phyloP scores from a whole-genome alignment of 106 monocot genomes.

The Allium cepa region DNA sequence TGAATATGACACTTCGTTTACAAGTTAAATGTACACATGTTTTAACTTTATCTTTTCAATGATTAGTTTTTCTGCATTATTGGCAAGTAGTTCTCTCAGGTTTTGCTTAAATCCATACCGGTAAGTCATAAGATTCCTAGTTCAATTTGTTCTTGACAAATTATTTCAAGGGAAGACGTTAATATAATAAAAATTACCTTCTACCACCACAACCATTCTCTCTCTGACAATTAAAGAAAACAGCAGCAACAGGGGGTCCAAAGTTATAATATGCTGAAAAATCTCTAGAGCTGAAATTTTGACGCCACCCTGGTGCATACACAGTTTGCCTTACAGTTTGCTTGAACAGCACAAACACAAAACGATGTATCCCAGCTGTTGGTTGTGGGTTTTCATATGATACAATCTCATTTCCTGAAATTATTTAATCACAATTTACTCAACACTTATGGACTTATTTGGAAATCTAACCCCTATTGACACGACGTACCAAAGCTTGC shows the following conservation, averaged over 20 bases:
- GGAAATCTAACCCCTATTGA: neutral
- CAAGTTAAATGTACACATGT: neutral
- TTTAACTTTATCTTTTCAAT: neutral
- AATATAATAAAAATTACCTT: slow-evolving; percentile 14
- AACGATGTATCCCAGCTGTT: slow-evolving; percentile 34
- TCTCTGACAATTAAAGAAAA: slow-evolving; percentile 47
- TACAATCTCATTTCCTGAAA: slow-evolving; percentile 34
- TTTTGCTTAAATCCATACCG: neutral
- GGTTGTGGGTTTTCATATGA: slow-evolving; percentile 37
- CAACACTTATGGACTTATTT: neutral
- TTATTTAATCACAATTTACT: neutral
- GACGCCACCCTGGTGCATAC: slow-evolving; percentile 34
- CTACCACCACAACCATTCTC: slow-evolving; percentile 43
- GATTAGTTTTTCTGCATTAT: neutral
- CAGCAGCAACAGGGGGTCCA: slow-evolving; percentile 31
- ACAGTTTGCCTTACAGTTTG: slow-evolving; percentile 25
- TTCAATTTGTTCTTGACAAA: neutral
- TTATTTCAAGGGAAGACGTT: neutral
- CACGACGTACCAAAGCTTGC: slow-evolving; percentile 47
- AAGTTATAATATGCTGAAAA: slow-evolving; percentile 30
- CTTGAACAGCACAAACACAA: slow-evolving; percentile 32
- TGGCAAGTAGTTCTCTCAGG: neutral
- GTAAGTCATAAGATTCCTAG: neutral
- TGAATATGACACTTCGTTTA: slow-evolving; percentile 1
- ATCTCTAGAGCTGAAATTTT: slow-evolving; percentile 34